Evolutionary conservation across 208 protist species (phyloP).

Genomic region (Jaenimonas drosophilae): DNA sequence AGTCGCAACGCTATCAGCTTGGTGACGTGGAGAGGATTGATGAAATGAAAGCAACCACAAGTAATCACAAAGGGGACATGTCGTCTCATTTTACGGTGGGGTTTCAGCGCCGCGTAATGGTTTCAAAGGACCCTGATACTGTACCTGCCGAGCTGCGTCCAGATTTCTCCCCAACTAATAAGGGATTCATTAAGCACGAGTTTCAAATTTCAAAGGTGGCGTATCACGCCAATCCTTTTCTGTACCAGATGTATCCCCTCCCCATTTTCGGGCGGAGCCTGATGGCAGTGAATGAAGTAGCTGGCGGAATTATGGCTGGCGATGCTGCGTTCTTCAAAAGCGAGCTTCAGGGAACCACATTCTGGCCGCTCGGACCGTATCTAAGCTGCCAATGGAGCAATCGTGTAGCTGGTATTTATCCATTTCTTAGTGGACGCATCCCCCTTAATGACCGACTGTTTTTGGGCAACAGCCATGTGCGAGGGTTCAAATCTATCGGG

Average conservation of each 20-base stretch:
- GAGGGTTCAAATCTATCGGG: conserved; percentile 68
- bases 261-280: conserved; percentile 53
- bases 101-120: conserved; percentile 50
- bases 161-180: conserved; percentile 51
- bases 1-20: conserved; percentile 60
- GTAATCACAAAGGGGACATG: conserved; percentile 39
- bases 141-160: conserved; percentile 15
- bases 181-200: conserved; percentile 63
- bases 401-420: conserved; percentile 56
- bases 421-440: conserved; percentile 40
- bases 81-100: conserved; percentile 51
- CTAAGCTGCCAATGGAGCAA: conserved; percentile 66
- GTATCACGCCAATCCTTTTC: conserved; percentile 61
- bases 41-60: conserved; percentile 52
- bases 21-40: conserved; percentile 51
- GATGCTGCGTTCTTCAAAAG: conserved; percentile 58
- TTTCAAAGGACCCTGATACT: conserved; percentile 31
- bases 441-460: conserved; percentile 83
- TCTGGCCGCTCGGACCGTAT: conserved; percentile 58
- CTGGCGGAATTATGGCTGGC: conserved; percentile 39
- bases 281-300: conserved; percentile 49
- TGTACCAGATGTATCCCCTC: conserved; percentile 81
- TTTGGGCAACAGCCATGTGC: conserved; percentile 62
- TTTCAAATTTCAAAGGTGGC: conserved; percentile 27
- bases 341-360: conserved; percentile 58